Percentiles rank a stretch among this genome's conserved stretches.
These are phyloP conservation scores for Pisolithus microcarpus DNA, from an alignment of 768 basidiomycete genomes.

Conservation along the genomic window DNA sequence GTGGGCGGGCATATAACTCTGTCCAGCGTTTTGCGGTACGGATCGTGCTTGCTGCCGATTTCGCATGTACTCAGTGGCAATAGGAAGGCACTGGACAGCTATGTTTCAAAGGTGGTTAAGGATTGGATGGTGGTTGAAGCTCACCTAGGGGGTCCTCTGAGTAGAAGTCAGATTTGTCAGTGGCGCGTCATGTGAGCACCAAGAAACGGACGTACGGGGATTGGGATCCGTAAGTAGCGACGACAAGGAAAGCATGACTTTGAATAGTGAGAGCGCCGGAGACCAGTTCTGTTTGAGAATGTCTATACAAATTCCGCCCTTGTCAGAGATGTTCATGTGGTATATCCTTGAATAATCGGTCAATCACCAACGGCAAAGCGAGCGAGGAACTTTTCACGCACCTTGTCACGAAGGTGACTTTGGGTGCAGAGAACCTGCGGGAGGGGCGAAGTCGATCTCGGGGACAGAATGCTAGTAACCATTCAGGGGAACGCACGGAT, in stretches of 20 bases:
- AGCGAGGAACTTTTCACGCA: conserved; percentile 21
- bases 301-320: conserved; percentile 78
- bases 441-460: not conserved
- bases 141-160: conserved; percentile 67
- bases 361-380: not conserved
- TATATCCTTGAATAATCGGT: conserved; percentile 52
- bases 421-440: conserved; percentile 64
- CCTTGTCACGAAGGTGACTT: conserved; percentile 70
- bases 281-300: conserved; percentile 94
- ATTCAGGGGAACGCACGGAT: conserved; percentile 51
- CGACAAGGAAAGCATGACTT: conserved; percentile 89
- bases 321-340: conserved; percentile 83
- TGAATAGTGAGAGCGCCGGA: conserved; percentile 87
- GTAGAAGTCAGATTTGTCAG: conserved; percentile 4
- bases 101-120: not conserved
- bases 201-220: conserved; percentile 53
- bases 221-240: conserved; percentile 93
- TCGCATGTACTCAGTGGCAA: conserved; percentile 61
- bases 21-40: conserved; percentile 76
- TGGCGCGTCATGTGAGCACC: not conserved
- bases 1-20: conserved; percentile 55
- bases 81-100: conserved; percentile 50
- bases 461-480: too few species aligned
- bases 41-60: conserved; percentile 69
- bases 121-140: conserved; percentile 4